These are phyloP conservation scores for Sugiyamaella paludigena DNA, from an alignment of 1,139 yeast species.

Conservation along the genomic window DNA sequence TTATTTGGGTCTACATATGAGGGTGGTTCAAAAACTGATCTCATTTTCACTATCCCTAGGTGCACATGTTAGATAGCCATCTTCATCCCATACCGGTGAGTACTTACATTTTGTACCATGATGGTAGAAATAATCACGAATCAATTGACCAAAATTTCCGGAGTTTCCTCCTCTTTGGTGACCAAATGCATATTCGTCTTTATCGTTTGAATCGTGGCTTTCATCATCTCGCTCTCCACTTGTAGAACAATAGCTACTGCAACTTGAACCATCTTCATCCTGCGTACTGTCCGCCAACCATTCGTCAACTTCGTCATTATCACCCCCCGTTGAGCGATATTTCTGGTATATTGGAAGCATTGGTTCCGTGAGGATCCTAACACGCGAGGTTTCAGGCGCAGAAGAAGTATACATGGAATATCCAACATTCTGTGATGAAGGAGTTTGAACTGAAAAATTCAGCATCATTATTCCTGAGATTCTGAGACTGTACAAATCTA, in stretches of 20 bases:
- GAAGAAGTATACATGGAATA: too few species aligned
- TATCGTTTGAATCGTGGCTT: not conserved
- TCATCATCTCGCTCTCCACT: not conserved
- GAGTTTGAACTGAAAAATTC: too few species aligned
- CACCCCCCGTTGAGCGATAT: conserved; percentile 13
- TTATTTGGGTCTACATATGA: not conserved
- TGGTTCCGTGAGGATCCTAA: conserved; percentile 7
- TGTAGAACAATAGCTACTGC: not conserved
- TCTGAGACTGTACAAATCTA: too few species aligned
- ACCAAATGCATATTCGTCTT: not conserved
- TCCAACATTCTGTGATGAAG: too few species aligned
- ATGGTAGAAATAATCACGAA: conserved; percentile 3
- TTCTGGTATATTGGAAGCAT: conserved; percentile 17
- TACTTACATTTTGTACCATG: conserved; percentile 5
- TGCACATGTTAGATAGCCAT: not conserved
- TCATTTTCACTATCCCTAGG: conserved; percentile 3
- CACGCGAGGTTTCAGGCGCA: not conserved
- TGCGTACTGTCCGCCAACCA: not conserved
- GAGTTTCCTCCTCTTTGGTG: conserved; percentile 1
- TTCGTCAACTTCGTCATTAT: conserved; percentile 8
- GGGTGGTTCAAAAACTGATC: conserved; percentile 10
- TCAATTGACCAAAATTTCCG: not conserved
- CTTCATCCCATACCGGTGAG: not conserved
- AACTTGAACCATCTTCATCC: not conserved
- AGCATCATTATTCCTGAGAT: too few species aligned